Evolutionary conservation across 306 rosid genomes (phyloP), one percentile per base, ranked within the genome.

Genomic region (Sicyos baderoa): DNA sequence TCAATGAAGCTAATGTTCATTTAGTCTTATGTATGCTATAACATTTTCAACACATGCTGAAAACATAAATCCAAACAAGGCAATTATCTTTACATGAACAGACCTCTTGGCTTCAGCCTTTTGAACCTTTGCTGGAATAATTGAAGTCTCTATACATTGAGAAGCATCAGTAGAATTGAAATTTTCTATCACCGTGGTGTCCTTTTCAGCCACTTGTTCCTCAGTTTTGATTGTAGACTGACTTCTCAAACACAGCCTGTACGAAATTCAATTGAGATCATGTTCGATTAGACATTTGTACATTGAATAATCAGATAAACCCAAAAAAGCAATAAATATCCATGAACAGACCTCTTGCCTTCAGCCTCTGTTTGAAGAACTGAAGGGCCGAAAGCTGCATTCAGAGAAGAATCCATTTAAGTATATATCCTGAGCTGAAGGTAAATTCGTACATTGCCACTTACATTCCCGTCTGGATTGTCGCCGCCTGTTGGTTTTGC

Each of bases 321-420:
- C 51, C 74, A 59, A 25, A 63, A 50, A 47, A 83, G 70, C 27
- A 82, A 71, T 44, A 66, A 27, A 70, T 50, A 70, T 50, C 71
- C 77, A 76, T 8, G 35, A 8, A 32, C 71, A 77, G 74, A 91
- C 96, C 95, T 87, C 74, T 63, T 83, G 56, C 60, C 70, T 64
- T 79, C 81, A 57, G 61, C 71, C 58, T 75, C 72, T 72, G 72
- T 73, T 79, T 82, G 70, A 76, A 19, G 47, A 6, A 74, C 76
- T 71, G 79, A 73, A 63, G 84, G 78, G 70, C 58, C 86, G 63
- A 80, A 68, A 72, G 86, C 96, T 92, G 87, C 93, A 67, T 14
- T 48, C 22, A 67, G 44, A 23, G 40, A 45, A 23, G 44, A 15
- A 48, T 48, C 10, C 18, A 21, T 67, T 23, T 15, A 3, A 23